phyloP scores from a whole-genome alignment of 2,329 filamentous ascomycete genomes.

The Arachnomyces sp. region DNA sequence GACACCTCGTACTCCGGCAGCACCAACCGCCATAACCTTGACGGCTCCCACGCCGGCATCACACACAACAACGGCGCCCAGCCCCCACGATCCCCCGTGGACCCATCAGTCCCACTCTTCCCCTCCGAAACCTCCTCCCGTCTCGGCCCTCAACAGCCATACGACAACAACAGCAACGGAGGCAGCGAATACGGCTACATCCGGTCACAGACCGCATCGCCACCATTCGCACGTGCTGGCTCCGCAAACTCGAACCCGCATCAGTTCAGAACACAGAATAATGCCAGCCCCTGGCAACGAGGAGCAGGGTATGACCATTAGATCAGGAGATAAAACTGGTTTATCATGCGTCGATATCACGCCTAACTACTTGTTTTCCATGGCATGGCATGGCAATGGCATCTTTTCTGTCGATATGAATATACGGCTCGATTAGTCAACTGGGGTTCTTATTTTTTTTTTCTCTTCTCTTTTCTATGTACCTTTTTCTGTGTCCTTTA shows the following conservation, averaged over 20 bases:
- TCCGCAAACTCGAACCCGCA: conserved; percentile 21
- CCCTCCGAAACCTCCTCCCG: conserved; percentile 33
- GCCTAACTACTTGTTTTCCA: conserved; percentile 12
- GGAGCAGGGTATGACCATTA: conserved; percentile 57
- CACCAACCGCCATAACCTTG: conserved; percentile 42
- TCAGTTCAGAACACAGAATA: conserved; percentile 42
- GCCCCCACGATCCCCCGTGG: conserved; percentile 42
- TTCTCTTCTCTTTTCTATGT: conserved; percentile 8
- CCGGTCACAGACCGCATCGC: conserved; percentile 21
- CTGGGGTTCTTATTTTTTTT: conserved; percentile 14
- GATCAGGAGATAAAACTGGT: conserved; percentile 16
- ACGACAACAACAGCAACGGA: conserved; percentile 20
- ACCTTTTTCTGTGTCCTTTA: conserved; percentile 7
- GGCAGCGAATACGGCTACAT: conserved; percentile 12
- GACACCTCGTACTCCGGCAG: conserved; percentile 58
- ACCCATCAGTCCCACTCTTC: conserved; percentile 39
- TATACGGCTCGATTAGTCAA: conserved; percentile 23
- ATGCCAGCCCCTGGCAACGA: conserved; percentile 55
- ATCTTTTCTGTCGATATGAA: conserved; percentile 23
- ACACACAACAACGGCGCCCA: conserved; percentile 24
- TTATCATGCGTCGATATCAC: conserved; percentile 15
- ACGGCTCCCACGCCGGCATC: conserved; percentile 20
- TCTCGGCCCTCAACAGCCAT: conserved; percentile 33
- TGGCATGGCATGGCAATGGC: background rate
- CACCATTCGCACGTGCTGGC: conserved; percentile 24